Base-by-base conservation (phyloP, 2,329 filamentous ascomycete species). In the Xylariaceae sp. region DNA sequence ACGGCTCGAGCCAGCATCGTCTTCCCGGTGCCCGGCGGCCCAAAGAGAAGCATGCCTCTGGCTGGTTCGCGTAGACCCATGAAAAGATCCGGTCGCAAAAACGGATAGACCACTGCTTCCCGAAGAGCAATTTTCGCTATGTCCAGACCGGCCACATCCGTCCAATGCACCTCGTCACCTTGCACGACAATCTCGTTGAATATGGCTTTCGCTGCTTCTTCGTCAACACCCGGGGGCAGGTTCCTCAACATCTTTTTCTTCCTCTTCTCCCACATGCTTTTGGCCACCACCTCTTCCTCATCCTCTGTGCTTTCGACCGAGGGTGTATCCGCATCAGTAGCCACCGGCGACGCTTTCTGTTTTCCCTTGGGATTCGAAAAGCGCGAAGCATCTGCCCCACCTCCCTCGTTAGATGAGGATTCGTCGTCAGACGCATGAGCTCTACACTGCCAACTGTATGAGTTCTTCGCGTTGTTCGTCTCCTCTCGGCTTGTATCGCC, bases 1-100 rank as follows among this genome's bases (percentile, higher is more conserved):
- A 97, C 93, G 9, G 90, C 91, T 58, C 94, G 83, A 10, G 94
- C 94, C 36, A 99, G 77, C 94, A 99, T 99, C 0, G 94, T 99
- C 71, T 99, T 99, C 47, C 94, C 94, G 0, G 94, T 99, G n/a
- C 94, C 94, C 0, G 94, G 94, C 1, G 94, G 94, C 0, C 94
- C 94, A 66, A 99, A 99, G 1, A 99, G 78, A 1, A 99, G 78
- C 90, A 99, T 97, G 6, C 94, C 94, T 52, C 91, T 80, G 13
- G 94, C 93, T 17, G 94, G 94, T 66, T 99, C 94, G 38, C 94
- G 87, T 11, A 99, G 78, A 0, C 94, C 94, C 82, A 93, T 94
- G 73, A 99, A 99, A 2, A 99, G 75, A 70, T 99, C 94, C 1
- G 94, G 94, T 1, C 94, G 87, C 11, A 99, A 75, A 67, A 99